Conservation (phyloP, 805 yeast species). For the Spathaspora gorwiae region DNA sequence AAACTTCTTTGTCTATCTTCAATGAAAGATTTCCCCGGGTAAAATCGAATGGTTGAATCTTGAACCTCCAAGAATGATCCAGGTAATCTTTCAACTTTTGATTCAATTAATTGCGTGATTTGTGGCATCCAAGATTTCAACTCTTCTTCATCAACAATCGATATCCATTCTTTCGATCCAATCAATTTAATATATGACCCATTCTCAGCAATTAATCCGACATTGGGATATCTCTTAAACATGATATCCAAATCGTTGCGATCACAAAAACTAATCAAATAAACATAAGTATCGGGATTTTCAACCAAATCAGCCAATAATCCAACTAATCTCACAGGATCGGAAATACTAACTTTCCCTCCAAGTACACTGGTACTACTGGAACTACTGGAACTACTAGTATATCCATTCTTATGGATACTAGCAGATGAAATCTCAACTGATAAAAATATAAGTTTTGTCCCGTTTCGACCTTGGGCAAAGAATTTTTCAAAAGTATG, state of each 20-base stretch:
- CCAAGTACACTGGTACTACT: no score
- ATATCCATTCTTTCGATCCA: slow-evolving; percentile 53
- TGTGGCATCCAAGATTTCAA: slow-evolving; percentile 54
- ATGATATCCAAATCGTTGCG: slow-evolving; percentile 61
- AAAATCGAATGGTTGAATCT: slow-evolving; percentile 73
- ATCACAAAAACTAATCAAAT: slow-evolving; percentile 63
- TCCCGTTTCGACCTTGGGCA: slow-evolving; percentile 16
- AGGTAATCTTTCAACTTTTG: slow-evolving; percentile 73
- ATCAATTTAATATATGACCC: slow-evolving; percentile 73
- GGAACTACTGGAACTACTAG: not conserved
- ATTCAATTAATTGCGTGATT: slow-evolving; percentile 49
- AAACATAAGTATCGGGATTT: slow-evolving; percentile 63
- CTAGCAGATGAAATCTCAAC: slow-evolving; percentile 39
- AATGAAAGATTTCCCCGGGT: slow-evolving; percentile 64
- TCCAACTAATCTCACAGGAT: slow-evolving; percentile 54
- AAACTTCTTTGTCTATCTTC: slow-evolving; percentile 59
- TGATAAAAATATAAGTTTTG: slow-evolving; percentile 37
- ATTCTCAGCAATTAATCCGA: slow-evolving; percentile 86
- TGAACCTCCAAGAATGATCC: slow-evolving; percentile 69
- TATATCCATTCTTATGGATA: slow-evolving; percentile 16
- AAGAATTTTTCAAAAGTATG: slow-evolving; percentile 21
- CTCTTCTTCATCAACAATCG: slow-evolving; percentile 50
- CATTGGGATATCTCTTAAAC: slow-evolving; percentile 59
- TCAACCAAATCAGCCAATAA: slow-evolving; percentile 55
- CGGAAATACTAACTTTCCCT: slow-evolving; percentile 30